Base-by-base conservation (phyloP, 805 yeast species). In the Kockiozyma suomiensis region DNA sequence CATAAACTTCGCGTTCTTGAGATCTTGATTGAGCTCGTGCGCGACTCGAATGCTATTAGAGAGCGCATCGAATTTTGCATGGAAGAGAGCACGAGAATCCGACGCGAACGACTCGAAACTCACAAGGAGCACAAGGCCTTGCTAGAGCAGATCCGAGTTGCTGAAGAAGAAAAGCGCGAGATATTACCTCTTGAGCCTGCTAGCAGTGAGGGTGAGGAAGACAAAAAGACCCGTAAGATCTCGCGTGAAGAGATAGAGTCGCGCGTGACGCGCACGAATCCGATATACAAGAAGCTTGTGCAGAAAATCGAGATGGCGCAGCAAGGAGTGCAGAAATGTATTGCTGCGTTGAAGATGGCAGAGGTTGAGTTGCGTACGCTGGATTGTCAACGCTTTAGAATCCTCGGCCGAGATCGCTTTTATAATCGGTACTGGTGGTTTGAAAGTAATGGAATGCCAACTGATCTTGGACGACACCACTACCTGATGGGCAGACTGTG, bases 401-500 rank as follows among this genome's bases (percentile, higher is more conserved):
- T 83, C 32, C 75, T 94, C 28, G 99, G 99, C 1, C 81, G 85
- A 59, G 99, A 94, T 73, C 77, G 96, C 52, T 82, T 83, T 59
- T 91, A 79, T 72, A 94, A 94, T 75, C 79, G 92, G 65, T 94
- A 93, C 72, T 94, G 96, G 96, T 94, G 97, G 97, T 85, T 91
- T 70, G 98, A 93, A 69, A 79, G 80, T 64, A 87, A 87, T 69
- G 99, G 98, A 0, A 77, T 90, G 33, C 62, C 61, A 17, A 58
- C 63, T 12, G 61, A 50, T 15, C 50, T 53, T 30, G 65, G 57
- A 15, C 17, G 83, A 79, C 84, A 82, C 54, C 81, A 84, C 0
- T 90, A 87, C 69, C 78, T 87, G 28, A 87, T 88, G 86, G 97
- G 97, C 5, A 78, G 88, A 56, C 70, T 92, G 17, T 91, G 96